Conservation (phyloP, 441 rosid species). For the Hura crepitans region DNA sequence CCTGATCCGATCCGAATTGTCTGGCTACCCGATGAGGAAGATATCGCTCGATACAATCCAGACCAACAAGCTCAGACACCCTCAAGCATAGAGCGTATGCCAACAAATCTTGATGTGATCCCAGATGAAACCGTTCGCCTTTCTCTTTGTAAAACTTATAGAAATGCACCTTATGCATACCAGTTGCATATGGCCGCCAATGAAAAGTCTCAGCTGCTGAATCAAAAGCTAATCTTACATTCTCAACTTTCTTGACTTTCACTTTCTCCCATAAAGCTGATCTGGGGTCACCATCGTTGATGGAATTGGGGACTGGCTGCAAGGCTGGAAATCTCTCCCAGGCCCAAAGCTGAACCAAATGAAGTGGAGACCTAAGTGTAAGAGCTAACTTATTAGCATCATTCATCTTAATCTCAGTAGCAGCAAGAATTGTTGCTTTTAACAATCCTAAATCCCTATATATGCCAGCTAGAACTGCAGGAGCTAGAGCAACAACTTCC, state of each 20-base stretch:
- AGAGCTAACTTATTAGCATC: not conserved
- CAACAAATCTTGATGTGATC: slow-evolving; percentile 26
- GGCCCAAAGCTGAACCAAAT: slow-evolving; percentile 49
- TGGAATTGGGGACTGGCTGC: slow-evolving; percentile 26
- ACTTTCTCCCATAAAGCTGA: slow-evolving; percentile 35
- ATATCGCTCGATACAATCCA: slow-evolving; percentile 35
- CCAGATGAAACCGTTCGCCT: slow-evolving; percentile 26
- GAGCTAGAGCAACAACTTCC: no score
- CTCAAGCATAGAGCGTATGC: slow-evolving; percentile 42
- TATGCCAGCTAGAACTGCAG: no score
- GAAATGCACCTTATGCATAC: no score
- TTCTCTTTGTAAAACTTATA: slow-evolving; percentile 36
- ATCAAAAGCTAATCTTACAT: slow-evolving; percentile 27
- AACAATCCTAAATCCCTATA: no score
- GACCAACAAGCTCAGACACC: slow-evolving; percentile 40
- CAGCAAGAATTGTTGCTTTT: no score
- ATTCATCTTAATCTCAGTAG: no score
- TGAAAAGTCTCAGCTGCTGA: slow-evolving; percentile 34
- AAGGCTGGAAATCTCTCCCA: slow-evolving; percentile 52
- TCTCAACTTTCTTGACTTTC: not conserved
- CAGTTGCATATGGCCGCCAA: slow-evolving; percentile 55
- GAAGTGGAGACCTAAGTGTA: slow-evolving; percentile 42
- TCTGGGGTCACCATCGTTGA: slow-evolving; percentile 34
- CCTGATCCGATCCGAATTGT: slow-evolving; percentile 67
- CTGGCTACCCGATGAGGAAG: slow-evolving; percentile 54